Evolutionary conservation across 257 asterid species (phyloP), one percentile per base, ranked within the genome.

Genomic region (Asclepias syriaca): DNA sequence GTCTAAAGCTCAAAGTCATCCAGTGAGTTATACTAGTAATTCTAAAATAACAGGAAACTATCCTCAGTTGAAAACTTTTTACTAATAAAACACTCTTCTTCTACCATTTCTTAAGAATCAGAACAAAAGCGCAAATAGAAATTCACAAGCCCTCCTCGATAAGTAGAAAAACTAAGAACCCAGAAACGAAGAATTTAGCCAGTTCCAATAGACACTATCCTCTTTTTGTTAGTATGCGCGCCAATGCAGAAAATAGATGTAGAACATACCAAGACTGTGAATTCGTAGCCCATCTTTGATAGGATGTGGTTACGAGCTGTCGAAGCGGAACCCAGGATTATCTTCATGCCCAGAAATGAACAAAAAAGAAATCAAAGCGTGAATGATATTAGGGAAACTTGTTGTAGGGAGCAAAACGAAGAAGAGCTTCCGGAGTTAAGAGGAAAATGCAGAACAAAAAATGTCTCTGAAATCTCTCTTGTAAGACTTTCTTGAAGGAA

Each of bases 271-370:
- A 85, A 61, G 72, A 92, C 66, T 65, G 88, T 78, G 75, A 92
- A 92, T 29, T 83, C 84, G 50, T 84, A 89, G 58, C 96, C 96
- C 96, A 89, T 92, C 75, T 86, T 95, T 14, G 87, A 72, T 16
- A 92, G 83, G 85, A 92, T 88, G 77, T 78, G 76, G 5, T 87
- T 85, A 70, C 96, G 93, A 66, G 96, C 90, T 81, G 78, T 75
- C 64, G 98, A 90, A 68, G 96, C 86, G 15, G 98, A 90, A 37
- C 98, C 98, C 79, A 92, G 64, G n/a, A 88, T 92, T 73, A 89
- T 79, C 97, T 91, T 79, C 43, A 72, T 39, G 45, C 65, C 29
- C 68, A 59, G 16, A 22, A 61, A 76, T 13, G 21, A 43, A 39
- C 15, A 19, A 21, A 56, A 77, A 46, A 48, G 56, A 45, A 22